phyloP scores from a whole-genome alignment of 139 green algal genomes.

The Coccomyxa sp. region DNA sequence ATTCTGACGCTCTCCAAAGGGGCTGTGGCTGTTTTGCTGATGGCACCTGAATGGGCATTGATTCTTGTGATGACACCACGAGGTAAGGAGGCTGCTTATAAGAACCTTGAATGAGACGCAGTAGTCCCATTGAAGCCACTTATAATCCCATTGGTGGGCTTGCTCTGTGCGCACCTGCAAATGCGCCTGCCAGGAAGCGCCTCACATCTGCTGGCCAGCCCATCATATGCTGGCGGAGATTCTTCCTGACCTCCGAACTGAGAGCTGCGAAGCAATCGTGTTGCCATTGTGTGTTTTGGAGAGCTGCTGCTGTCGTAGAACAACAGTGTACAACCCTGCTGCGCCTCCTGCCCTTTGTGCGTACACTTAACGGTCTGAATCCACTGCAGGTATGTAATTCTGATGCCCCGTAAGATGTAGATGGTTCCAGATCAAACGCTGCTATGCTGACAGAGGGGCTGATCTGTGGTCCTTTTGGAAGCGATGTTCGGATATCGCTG shows the following conservation, averaged over 20 bases:
- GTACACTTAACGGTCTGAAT: neutral
- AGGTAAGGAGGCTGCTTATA: neutral
- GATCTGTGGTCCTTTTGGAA: too few relatives aligned
- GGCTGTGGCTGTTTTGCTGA: slow-evolving; percentile 34
- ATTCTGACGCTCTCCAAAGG: slow-evolving; percentile 35
- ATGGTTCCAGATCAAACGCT: neutral
- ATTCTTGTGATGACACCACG: neutral
- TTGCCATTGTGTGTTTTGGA: neutral
- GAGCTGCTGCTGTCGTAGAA: neutral
- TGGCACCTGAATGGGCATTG: slow-evolving; percentile 13
- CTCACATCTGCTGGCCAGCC: slow-evolving; percentile 8
- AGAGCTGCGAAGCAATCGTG: neutral
- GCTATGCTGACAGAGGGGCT: neutral
- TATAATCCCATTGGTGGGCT: too few relatives aligned
- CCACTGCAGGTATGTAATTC: neutral
- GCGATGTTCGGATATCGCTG: too few relatives aligned
- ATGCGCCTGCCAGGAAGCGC: slow-evolving; percentile 12
- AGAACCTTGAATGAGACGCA: neutral
- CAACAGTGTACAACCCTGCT: neutral
- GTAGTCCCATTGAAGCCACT: too few relatives aligned
- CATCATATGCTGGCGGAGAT: neutral
- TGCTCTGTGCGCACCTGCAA: slow-evolving; percentile 19
- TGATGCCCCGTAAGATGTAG: neutral
- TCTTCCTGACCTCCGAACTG: neutral
- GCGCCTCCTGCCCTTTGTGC: neutral